Percentiles rank a stretch among this genome's conserved stretches.
phyloP scores from a whole-genome alignment of 2,329 filamentous ascomycete species.

The Hypoxylon sp. region DNA sequence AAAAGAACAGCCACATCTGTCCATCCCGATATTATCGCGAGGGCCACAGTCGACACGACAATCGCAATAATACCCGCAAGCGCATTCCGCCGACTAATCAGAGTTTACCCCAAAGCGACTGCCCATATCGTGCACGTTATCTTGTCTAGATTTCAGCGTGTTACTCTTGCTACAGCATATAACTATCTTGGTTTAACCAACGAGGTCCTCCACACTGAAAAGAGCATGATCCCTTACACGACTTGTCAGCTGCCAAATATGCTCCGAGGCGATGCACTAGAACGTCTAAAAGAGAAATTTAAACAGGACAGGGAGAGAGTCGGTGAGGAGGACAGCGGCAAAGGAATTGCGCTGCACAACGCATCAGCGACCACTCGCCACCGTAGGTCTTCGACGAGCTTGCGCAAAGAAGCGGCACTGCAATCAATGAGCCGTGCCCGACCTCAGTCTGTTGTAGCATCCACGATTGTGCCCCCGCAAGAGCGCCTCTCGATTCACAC shows the following conservation, averaged over 20 bases:
- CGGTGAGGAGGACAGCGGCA: constrained; percentile 82
- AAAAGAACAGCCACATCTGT: constrained; percentile 77
- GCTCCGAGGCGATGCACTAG: constrained; percentile 83
- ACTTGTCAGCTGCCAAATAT: constrained; percentile 92
- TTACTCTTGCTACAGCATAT: constrained; percentile 94
- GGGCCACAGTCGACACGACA: constrained; percentile 94
- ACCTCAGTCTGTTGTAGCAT: constrained; percentile 58
- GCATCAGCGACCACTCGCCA: constrained; percentile 71
- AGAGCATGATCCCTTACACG: constrained; percentile 93
- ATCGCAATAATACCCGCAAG: constrained; percentile 98
- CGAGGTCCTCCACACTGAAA: constrained; percentile 92
- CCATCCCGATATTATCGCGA: constrained; percentile 96
- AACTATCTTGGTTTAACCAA: constrained; percentile 92
- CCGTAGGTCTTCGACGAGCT: constrained; percentile 77
- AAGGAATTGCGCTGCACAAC: constrained; percentile 96
- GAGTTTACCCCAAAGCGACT: constrained; percentile 95
- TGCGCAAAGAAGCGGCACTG: constrained; percentile 83
- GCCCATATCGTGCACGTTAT: constrained; percentile 99
- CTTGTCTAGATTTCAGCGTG: constrained; percentile 90
- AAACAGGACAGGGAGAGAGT: constrained; percentile 84
- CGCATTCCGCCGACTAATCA: constrained; percentile 91
- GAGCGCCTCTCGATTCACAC: constrained; percentile 61
- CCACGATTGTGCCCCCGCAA: constrained; percentile 56
- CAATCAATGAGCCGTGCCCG: constrained; percentile 71
- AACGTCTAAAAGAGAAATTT: constrained; percentile 93